Conservation (phyloP, 176 grass and related monocot genomes). For the Eragrostis curvula region DNA sequence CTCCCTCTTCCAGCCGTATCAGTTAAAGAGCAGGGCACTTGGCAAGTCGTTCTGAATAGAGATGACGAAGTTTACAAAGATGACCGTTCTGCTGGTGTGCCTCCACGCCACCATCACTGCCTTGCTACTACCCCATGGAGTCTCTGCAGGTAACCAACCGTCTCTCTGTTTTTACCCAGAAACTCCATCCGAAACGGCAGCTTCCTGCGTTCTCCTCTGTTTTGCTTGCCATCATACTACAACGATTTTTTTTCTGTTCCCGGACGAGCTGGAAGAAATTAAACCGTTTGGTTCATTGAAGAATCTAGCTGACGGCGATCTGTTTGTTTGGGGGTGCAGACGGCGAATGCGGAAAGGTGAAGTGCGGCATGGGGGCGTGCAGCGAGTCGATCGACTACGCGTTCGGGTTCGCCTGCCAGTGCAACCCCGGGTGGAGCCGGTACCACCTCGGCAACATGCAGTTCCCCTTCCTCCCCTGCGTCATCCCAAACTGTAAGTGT, state of each 20-base stretch:
- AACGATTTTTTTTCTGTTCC: no score
- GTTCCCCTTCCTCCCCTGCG: conserved; percentile 61
- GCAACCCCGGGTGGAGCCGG: conserved; percentile 46
- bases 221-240: neutral
- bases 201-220: neutral
- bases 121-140: neutral
- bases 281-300: no score
- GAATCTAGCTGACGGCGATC: no score
- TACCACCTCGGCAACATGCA: conserved; percentile 17
- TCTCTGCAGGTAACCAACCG: neutral
- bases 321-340: conserved; percentile 39
- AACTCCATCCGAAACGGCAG: no score
- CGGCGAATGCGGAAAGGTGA: conserved; percentile 41
- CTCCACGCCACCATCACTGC: conserved; percentile 7
- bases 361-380: conserved; percentile 64
- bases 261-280: no score
- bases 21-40: neutral
- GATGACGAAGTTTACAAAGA: neutral
- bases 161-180: no score
- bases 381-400: conserved; percentile 34
- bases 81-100: conserved; percentile 9
- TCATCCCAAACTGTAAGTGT: conserved; percentile 61
- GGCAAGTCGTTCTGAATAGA: neutral
- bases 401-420: conserved; percentile 61
- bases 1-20: neutral